Evolutionary conservation across 2,329 filamentous ascomycete genomes (phyloP).

Genomic region (Aspergillus persii): DNA sequence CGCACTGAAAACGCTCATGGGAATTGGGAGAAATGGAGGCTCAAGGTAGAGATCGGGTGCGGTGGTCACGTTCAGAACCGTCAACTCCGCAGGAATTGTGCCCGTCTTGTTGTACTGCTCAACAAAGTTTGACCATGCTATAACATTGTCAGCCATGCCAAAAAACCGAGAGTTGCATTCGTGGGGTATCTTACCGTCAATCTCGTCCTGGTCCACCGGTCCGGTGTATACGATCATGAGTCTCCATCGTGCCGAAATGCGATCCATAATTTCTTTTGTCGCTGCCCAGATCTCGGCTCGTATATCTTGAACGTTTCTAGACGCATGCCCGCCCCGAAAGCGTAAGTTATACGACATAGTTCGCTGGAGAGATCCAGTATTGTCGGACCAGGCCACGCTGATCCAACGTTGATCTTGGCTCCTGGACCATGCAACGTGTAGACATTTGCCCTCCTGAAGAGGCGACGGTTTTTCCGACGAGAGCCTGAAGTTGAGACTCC

Average conservation of each 20-base stretch:
- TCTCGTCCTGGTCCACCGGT: conserved; percentile 51
- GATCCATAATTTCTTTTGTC: conserved; percentile 55
- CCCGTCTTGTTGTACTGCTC: conserved; percentile 40
- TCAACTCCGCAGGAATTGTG: conserved; percentile 34
- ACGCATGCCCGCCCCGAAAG: conserved; percentile 31
- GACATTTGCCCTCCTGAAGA: conserved; percentile 55
- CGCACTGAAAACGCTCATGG: conserved; percentile 32
- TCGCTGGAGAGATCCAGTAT: conserved; percentile 53
- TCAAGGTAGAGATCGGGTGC: conserved; percentile 37
- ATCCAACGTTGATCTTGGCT: conserved; percentile 59
- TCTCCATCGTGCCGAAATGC: conserved; percentile 54
- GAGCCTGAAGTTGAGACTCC: conserved; percentile 55
- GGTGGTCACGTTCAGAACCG: conserved; percentile 35
- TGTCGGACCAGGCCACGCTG: conserved; percentile 60
- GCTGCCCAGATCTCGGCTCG: conserved; percentile 58
- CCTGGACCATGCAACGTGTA: conserved; percentile 59
- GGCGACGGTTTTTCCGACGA: conserved; percentile 53
- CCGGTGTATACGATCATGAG: conserved; percentile 55
- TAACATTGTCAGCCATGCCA: conserved; percentile 18
- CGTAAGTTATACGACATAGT: conserved; percentile 55
- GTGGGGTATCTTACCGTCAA: conserved; percentile 41
- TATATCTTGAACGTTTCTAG: conserved; percentile 47
- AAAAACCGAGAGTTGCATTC: neutral
- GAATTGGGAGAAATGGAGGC: conserved; percentile 31
- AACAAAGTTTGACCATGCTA: conserved; percentile 38